Conservation (phyloP, 2,329 filamentous ascomycete genomes). For the Ramichloridium luteum region DNA sequence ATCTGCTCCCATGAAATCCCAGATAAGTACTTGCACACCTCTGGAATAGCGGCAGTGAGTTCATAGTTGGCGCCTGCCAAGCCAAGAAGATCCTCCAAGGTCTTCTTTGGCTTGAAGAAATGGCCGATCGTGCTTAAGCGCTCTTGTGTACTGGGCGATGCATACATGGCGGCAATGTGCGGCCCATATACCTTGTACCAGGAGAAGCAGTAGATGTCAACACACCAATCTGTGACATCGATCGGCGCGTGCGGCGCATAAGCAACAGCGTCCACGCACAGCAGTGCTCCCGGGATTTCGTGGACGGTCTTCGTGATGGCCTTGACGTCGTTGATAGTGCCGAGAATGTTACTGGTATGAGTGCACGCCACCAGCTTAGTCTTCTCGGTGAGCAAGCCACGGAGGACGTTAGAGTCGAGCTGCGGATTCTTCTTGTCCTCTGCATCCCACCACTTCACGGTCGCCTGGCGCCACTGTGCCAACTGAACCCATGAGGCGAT, state of each 20-base stretch:
- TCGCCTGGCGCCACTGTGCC: conserved; percentile 47
- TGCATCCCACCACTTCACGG: conserved; percentile 55
- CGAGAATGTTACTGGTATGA: conserved; percentile 62
- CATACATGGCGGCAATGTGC: conserved; percentile 61
- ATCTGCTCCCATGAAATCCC: conserved; percentile 39
- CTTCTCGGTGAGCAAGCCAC: conserved; percentile 46
- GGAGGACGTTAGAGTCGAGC: conserved; percentile 46
- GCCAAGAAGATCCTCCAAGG: conserved; percentile 54
- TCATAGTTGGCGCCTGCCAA: conserved; percentile 62
- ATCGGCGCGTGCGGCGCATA: conserved; percentile 61
- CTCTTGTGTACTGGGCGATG: conserved; percentile 43
- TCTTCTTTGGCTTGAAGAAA: conserved; percentile 50
- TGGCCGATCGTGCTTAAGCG: conserved; percentile 48
- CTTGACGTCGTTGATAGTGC: conserved; percentile 54
- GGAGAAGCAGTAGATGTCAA: conserved; percentile 65
- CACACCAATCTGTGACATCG: conserved; percentile 55
- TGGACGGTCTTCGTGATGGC: conserved; percentile 45
- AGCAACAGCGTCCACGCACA: conserved; percentile 65
- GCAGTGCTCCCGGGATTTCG: conserved; percentile 41
- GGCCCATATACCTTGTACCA: conserved; percentile 80
- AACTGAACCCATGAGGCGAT: conserved; percentile 61
- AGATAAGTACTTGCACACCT: conserved; percentile 45
- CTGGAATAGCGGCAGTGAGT: conserved; percentile 49
- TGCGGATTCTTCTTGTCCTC: conserved; percentile 41
- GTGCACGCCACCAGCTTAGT: conserved; percentile 63